Base-by-base conservation (phyloP, 192 early-diverging fungal genomes). In the Coemansia sp. region DNA sequence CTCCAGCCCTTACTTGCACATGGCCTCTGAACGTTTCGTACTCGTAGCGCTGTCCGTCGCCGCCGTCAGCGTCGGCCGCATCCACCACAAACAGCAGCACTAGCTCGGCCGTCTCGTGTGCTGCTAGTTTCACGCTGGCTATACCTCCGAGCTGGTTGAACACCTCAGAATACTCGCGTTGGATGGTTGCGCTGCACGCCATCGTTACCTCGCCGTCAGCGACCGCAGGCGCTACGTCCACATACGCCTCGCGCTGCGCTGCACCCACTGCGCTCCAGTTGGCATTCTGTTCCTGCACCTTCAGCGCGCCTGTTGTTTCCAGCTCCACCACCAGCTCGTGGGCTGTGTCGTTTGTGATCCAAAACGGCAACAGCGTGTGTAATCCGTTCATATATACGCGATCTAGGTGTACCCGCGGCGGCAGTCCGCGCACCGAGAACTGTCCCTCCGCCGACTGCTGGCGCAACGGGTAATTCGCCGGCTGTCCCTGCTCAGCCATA, bases 81-180 rank as follows among this genome's bases (percentile, higher is more conserved):
- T 58, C 34, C 6, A 50, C 42, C 38, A 92, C 60, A 58, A 96
- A 91, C 9, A 85, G 84, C 9, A 97, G 77, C 47, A 96, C 89
- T 8, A 97, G 60, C 42, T 85, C 78, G 53, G 78, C 77, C 0
- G 87, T 83, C 54, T 90, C 75, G 11, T 79, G 66, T 8, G 90
- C 82, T 4, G 76, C 60, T 19, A 98, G 67, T 14, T 70, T 59
- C 0, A 96, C 49, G 55, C 86, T 73, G 50, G 84, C 81, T 22
- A 90, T 82, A 50, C 90, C 85, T 41, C 90, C 88, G 30, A 97
- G 87, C 65, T 85, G 88, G 67, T 98, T 98, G 69, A 97, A 95
- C 0, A 95, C 80, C 60, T 97, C 90, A 58, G 94, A 94, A 59
- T 90, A 97, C 34, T 70, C 63, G 34, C 51, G 64, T 41, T 62